Evolutionary conservation across 106 monocot genomes (phyloP), one percentile per base, ranked within the genome.

Genomic region (Cymbidium sinense): DNA sequence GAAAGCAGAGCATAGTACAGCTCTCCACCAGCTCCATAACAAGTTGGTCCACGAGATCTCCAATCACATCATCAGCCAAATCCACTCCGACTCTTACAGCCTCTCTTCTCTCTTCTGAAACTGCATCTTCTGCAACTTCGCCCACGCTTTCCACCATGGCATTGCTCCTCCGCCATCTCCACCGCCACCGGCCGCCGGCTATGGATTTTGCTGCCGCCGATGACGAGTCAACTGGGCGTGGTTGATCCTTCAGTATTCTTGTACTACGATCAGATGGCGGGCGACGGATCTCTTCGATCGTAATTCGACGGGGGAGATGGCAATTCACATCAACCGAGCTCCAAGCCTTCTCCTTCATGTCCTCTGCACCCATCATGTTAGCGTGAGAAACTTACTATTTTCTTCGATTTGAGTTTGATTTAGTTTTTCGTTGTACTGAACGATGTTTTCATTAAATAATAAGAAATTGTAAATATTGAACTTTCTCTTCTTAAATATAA

Each of bases 31-130:
- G 11, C 83, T 96, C 96, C 64, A 19, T 43, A 17, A 86, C 84
- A 20, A 89, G 13, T 71, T 93, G 91, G 50, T 79, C 87, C 19
- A 93, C 83, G 83, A 96, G 64, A 23, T 85, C 91, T 2, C 79
- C 76, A 5, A 81, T 51, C 62, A 96, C 86, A 18, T 70, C 80
- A 19, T 76, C 74, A 54, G 87, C 96, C 69, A 96, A 52, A 41
- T 31, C 85, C 64, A 82, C 64, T 37, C 36, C 86, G 27, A 96
- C 82, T 30, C 79, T 79, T 69, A 78, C 91, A 2, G 50, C 4
- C 83, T 93, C 91, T 74, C 77, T 76, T 43, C 79, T 89, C 83
- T 83, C 81, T 75, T 87, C 91, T 50, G 55, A 78, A n/a, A 62
- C 31, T 25, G 81, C 82, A 0, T 82, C 79, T 79, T 82, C 80